Evolutionary conservation across 768 basidiomycete species (phyloP).

Genomic region (Pisolithus microcarpus): DNA sequence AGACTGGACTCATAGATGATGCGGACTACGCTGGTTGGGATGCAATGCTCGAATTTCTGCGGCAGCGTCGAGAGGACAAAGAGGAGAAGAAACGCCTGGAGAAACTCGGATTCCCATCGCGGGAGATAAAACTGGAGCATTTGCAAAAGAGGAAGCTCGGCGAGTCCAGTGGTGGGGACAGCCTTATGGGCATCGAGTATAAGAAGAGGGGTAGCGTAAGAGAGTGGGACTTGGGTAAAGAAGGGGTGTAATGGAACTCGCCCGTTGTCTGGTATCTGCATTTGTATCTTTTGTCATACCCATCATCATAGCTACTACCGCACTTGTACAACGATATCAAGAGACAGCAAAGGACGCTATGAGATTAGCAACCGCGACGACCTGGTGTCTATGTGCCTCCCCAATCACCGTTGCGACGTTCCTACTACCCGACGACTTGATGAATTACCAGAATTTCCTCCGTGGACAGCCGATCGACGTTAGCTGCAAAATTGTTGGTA

Average conservation of each 20-base stretch:
- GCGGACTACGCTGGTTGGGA: slow-evolving; percentile 90
- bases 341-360: too few relatives aligned
- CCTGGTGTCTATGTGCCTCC: too few relatives aligned
- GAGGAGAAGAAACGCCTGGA: slow-evolving; percentile 76
- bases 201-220: slow-evolving; percentile 77
- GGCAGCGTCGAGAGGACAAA: slow-evolving; percentile 71
- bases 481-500: slow-evolving; percentile 50
- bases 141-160: slow-evolving; percentile 38
- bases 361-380: too few relatives aligned
- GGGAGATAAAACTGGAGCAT: slow-evolving; percentile 39
- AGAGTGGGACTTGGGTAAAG: slow-evolving; percentile 95
- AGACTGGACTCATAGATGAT: slow-evolving; percentile 70
- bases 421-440: slow-evolving; percentile 33
- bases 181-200: slow-evolving; percentile 79
- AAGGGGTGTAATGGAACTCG: slow-evolving; percentile 31
- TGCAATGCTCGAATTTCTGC: slow-evolving; percentile 82
- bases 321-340: background rate
- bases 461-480: slow-evolving; percentile 58
- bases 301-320: background rate
- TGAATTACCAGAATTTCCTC: slow-evolving; percentile 69
- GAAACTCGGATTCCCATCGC: slow-evolving; percentile 51
- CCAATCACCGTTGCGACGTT: too few relatives aligned
- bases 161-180: slow-evolving; percentile 35
- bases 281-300: slow-evolving; percentile 7
- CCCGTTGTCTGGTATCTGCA: background rate